Evolutionary conservation across 1,284 basidiomycete species (phyloP).

Genomic region (Austroboletus novae-zelandiae): DNA sequence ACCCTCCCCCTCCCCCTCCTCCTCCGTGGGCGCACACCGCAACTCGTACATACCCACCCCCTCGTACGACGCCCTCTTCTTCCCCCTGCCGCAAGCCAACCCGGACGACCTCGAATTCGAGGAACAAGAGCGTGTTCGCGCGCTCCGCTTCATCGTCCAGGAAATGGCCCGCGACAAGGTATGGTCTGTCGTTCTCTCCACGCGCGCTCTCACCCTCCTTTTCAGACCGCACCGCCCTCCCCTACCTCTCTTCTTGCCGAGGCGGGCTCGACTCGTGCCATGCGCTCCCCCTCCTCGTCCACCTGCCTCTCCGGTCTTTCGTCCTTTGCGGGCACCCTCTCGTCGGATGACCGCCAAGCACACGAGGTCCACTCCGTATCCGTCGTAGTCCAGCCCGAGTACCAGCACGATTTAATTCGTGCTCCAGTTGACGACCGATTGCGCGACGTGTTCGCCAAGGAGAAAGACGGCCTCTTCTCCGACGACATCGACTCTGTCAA

Average conservation of each 20-base stretch:
- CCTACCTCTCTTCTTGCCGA: constrained; percentile 31
- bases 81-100: constrained; percentile 16
- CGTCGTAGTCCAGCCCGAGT: constrained; percentile 30
- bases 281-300: constrained; percentile 34
- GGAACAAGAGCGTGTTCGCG: constrained; percentile 29
- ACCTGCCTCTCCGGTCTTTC: constrained; percentile 32
- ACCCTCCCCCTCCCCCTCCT: constrained; percentile 31
- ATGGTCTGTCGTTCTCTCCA: not conserved
- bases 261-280: constrained; percentile 26
- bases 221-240: constrained; percentile 29
- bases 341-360: constrained; percentile 32
- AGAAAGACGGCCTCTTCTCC: constrained; percentile 12
- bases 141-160: constrained; percentile 33
- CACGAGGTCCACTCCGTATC: constrained; percentile 30
- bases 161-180: constrained; percentile 35
- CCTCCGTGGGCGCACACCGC: constrained; percentile 30
- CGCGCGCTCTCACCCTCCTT: not conserved
- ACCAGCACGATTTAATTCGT: constrained; percentile 25
- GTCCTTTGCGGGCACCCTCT: constrained; percentile 34
- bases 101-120: constrained; percentile 18
- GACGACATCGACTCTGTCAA: constrained; percentile 30
- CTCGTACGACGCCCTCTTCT: constrained; percentile 34
- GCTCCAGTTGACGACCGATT: constrained; percentile 11
- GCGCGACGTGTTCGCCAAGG: constrained; percentile 11
- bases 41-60: constrained; percentile 7